These are phyloP conservation scores for Alternaria viburni DNA, from an alignment of 2,329 filamentous ascomycete species.

Conservation along the genomic window DNA sequence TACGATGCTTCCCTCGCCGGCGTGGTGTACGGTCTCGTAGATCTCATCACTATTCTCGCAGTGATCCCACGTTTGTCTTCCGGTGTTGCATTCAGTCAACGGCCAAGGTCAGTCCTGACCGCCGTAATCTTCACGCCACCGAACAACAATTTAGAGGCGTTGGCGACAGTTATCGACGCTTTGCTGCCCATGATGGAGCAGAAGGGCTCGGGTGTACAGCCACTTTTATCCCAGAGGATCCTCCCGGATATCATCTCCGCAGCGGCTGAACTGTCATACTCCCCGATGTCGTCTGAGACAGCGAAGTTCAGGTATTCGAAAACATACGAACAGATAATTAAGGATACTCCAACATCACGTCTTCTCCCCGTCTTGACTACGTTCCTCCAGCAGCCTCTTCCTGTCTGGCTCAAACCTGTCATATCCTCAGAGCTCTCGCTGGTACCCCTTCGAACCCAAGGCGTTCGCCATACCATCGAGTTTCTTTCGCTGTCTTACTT, in stretches of 20 bases:
- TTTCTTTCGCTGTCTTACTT: slow-evolving; percentile 75
- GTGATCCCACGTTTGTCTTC: slow-evolving; percentile 45
- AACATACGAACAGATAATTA: slow-evolving; percentile 26
- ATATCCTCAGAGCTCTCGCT: slow-evolving; percentile 65
- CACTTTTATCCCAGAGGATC: slow-evolving; percentile 44
- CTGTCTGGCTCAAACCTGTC: slow-evolving; percentile 65
- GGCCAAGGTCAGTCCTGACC: slow-evolving; percentile 43
- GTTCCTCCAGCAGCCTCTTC: slow-evolving; percentile 67
- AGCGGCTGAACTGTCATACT: slow-evolving; percentile 43
- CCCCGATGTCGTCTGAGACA: slow-evolving; percentile 24
- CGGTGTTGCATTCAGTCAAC: slow-evolving; percentile 42
- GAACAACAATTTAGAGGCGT: slow-evolving; percentile 10
- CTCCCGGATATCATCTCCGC: slow-evolving; percentile 46
- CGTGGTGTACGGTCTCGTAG: slow-evolving; percentile 48
- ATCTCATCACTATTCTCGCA: slow-evolving; percentile 41
- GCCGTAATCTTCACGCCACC: slow-evolving; percentile 16
- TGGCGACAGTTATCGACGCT: slow-evolving; percentile 20
- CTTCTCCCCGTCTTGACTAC: slow-evolving; percentile 68
- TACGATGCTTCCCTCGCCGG: slow-evolving; percentile 49
- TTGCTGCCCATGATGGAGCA: slow-evolving; percentile 37
- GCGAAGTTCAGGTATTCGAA: slow-evolving; percentile 17
- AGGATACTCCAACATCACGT: slow-evolving; percentile 55
- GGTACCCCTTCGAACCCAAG: slow-evolving; percentile 66
- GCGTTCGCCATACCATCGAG: slow-evolving; percentile 71
- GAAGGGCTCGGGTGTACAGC: slow-evolving; percentile 40